Evolutionary conservation across 169 alveolate species (phyloP).

Genomic region (Plasmodium chabaudi): DNA sequence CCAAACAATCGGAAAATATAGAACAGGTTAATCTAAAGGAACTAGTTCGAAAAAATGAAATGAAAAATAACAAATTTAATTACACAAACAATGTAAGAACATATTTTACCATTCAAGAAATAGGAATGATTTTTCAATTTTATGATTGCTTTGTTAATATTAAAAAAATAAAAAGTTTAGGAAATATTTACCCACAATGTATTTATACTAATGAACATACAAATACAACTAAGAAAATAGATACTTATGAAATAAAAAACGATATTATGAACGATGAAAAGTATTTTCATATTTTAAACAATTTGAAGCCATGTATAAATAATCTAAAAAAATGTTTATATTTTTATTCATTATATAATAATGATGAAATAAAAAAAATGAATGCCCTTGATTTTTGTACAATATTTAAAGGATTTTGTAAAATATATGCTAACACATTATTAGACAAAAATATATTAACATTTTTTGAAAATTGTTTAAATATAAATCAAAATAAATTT

Average conservation of each 20-base stretch:
- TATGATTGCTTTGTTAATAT: constrained; percentile 10
- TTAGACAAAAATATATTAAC: constrained; percentile 22
- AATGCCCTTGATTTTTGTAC: constrained; percentile 39
- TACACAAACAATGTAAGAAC: not conserved
- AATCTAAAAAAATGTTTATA: constrained; percentile 33
- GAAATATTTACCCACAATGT: not conserved
- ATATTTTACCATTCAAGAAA: constrained; percentile 53
- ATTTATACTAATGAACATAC: no score
- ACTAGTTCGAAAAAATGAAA: not conserved
- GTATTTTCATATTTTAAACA: no score
- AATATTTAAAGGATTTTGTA: constrained; percentile 27
- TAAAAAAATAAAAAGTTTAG: constrained; percentile 1
- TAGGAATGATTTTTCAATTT: constrained; percentile 69
- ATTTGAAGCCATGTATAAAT: constrained; percentile 6
- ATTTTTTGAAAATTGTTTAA: constrained; percentile 18
- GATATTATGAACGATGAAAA: no score
- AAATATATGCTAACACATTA: constrained; percentile 10
- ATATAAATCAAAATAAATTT: constrained; percentile 20
- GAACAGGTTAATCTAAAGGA: not conserved
- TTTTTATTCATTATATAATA: constrained; percentile 9
- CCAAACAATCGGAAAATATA: not conserved
- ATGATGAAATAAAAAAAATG: constrained; percentile 18
- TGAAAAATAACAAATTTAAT: not conserved
- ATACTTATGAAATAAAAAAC: no score
- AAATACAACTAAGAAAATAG: no score